Conservation (phyloP, 352 stramenopile genomes). For the Nothophytophthora sp. region DNA sequence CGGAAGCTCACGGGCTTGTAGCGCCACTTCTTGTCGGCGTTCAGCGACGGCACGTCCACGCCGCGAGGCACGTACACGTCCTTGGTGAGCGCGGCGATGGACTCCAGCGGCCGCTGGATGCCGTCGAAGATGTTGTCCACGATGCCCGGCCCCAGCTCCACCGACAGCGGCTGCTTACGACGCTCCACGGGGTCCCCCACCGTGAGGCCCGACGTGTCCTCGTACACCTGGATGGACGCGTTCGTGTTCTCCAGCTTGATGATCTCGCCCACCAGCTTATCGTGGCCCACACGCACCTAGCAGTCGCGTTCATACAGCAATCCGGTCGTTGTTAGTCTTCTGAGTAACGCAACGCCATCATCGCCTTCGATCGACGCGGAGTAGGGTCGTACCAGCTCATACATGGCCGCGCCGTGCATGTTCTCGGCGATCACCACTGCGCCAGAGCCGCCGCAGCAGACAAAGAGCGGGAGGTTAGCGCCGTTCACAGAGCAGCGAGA, state of each 20-base stretch:
- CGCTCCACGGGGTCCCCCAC: slow-evolving; percentile 98
- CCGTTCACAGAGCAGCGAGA: too few species aligned
- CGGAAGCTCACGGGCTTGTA: slow-evolving; percentile 95
- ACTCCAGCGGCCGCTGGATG: slow-evolving; percentile 99
- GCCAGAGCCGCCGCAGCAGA: background rate
- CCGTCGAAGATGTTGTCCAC: slow-evolving; percentile 99
- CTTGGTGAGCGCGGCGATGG: slow-evolving; percentile 93
- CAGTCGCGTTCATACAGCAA: background rate
- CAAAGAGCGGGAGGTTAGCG: too few species aligned
- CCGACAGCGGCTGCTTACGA: slow-evolving; percentile 97
- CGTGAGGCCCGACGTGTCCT: slow-evolving; percentile 98
- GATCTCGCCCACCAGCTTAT: slow-evolving; percentile 99
- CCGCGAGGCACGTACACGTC: slow-evolving; percentile 98
- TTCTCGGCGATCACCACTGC: slow-evolving; percentile 98
- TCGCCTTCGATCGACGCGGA: background rate
- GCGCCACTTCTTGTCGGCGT: slow-evolving; percentile 94
- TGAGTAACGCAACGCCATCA: too few species aligned
- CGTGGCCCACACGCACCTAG: slow-evolving; percentile 98
- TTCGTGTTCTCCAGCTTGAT: slow-evolving; percentile 99
- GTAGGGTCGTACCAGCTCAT: slow-evolving; percentile 75
- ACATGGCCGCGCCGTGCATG: slow-evolving; percentile 99
- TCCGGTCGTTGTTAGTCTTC: background rate
- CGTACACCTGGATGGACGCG: slow-evolving; percentile 99
- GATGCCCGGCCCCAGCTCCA: slow-evolving; percentile 99
- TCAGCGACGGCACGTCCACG: slow-evolving; percentile 96